Percentiles rank a stretch among this genome's conserved stretches.
Conservation (phyloP, 1,284 basidiomycete genomes). For the Coriolopsis trogii region DNA sequence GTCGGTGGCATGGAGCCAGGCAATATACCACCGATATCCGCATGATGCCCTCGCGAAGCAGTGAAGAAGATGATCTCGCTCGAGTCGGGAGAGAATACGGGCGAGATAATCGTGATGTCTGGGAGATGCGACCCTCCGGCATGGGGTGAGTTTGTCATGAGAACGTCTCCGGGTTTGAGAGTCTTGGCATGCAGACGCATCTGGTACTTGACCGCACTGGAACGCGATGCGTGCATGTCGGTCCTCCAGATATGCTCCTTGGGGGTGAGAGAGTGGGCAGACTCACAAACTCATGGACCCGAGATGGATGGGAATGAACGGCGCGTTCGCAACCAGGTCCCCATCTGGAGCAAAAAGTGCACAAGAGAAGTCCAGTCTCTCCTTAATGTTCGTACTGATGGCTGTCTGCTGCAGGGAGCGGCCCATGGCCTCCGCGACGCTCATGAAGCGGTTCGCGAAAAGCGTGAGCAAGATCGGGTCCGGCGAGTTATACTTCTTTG, state of each 20-base stretch:
- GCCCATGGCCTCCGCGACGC: conserved; percentile 93
- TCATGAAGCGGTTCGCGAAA: conserved; percentile 93
- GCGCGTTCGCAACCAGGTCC: conserved; percentile 90
- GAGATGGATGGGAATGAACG: conserved; percentile 82
- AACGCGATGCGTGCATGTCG: neutral
- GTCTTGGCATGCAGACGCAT: conserved; percentile 72
- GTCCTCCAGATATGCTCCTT: neutral
- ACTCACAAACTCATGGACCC: conserved; percentile 85
- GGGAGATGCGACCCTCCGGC: conserved; percentile 89
- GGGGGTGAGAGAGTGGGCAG: neutral
- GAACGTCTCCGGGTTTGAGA: conserved; percentile 84
- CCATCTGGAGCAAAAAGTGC: conserved; percentile 91
- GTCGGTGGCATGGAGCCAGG: conserved; percentile 96
- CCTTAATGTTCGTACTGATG: conserved; percentile 91
- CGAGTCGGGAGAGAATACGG: conserved; percentile 62
- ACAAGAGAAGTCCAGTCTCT: conserved; percentile 87
- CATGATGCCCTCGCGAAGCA: conserved; percentile 88
- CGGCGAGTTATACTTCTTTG: conserved; percentile 43
- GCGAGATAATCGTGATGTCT: conserved; percentile 90
- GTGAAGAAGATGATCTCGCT: conserved; percentile 90
- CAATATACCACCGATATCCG: conserved; percentile 77
- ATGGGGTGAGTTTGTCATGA: conserved; percentile 89
- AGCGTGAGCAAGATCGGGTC: conserved; percentile 90
- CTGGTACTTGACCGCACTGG: conserved; percentile 88
- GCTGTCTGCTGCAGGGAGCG: conserved; percentile 87